Base-by-base conservation (phyloP, 768 basidiomycete species). In the Calocera cornea region DNA sequence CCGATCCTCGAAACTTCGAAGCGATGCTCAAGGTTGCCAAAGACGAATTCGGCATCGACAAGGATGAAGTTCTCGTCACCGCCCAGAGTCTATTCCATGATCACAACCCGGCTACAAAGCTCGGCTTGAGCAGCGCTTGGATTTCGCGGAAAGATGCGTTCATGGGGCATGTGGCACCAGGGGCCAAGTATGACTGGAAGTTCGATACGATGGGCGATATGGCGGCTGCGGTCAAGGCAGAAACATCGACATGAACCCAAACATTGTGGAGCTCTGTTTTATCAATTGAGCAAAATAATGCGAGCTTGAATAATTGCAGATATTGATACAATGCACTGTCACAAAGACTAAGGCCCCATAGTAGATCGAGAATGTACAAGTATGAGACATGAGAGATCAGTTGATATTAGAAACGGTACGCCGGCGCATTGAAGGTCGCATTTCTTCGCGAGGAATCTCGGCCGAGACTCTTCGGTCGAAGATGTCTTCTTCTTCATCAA, bases 71-170 rank as follows among this genome's bases (percentile, higher is more conserved):
- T 7, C 78, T 90, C 33, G 79, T 84, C 63, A 86, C 87, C 3
- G 89, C 89, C 19, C 84, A 86, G 71, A 88, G 87, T 69, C 72
- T 88, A 68, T 76, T 73, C 24, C 87, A 89, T 69, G 89, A 90
- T 72, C 83, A 87, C 69, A 79, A 79, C 27, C 85, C 89, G 0
- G 86, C 87, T 41, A 81, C 77, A 69, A 74, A 77, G 72, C 76
- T 83, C n/a, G 84, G 84, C 0, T 72, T 90, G 29, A 75, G 71
- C 31, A 85, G 83, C 36, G 83, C 85, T 34, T 90, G 86, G 84
- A 88, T 91, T 71, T 83, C 86, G 65, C 80, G 86, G 22, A 74
- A 81, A 77, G 78, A 76, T 1, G 77, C 83, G 65, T 75, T 78
- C 41, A 78, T 80, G 68, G 82, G 83, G 27, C 76, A 80, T 41